Percentiles rank a stretch among this genome's conserved stretches.
phyloP scores from a whole-genome alignment of 305 asterid genomes.

The Fraxinus sp. region DNA sequence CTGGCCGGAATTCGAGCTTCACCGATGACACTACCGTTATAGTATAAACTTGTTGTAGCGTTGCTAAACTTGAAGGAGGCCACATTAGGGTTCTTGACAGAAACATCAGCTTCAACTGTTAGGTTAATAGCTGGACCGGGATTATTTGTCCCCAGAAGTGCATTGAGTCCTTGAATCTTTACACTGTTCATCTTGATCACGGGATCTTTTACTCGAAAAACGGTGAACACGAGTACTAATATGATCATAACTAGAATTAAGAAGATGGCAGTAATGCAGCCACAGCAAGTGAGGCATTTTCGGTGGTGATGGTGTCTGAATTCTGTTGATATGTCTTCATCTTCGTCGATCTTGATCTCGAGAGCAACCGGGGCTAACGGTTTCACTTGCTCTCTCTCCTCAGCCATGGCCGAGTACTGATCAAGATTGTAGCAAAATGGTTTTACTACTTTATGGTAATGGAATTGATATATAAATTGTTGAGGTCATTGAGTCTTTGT shows the following conservation, averaged over 20 bases:
- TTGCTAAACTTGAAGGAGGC: constrained; percentile 40
- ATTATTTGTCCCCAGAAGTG: constrained; percentile 19
- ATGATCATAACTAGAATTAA: constrained; percentile 24
- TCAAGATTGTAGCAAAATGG: not conserved
- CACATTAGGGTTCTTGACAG: constrained; percentile 45
- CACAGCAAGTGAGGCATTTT: constrained; percentile 41
- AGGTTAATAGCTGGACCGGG: constrained; percentile 28
- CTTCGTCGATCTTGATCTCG: constrained; percentile 11
- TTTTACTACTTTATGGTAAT: not conserved
- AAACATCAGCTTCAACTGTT: constrained; percentile 33
- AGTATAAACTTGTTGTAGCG: constrained; percentile 30
- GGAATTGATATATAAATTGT: not conserved
- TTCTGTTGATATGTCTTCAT: constrained; percentile 22
- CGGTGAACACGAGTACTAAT: constrained; percentile 39
- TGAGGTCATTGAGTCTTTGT: not conserved
- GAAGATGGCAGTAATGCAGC: constrained; percentile 36
- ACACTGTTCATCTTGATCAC: constrained; percentile 28
- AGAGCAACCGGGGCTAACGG: constrained; percentile 33
- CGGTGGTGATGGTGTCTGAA: constrained; percentile 13
- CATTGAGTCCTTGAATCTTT: constrained; percentile 31
- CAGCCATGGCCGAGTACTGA: constrained; percentile 25
- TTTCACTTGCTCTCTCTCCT: constrained; percentile 32
- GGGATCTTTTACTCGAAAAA: constrained; percentile 40
- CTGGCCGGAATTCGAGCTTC: constrained; percentile 32
- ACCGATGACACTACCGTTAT: constrained; percentile 32